phyloP scores from a whole-genome alignment of 352 stramenopile genomes.

The Phytophthora crassamura region DNA sequence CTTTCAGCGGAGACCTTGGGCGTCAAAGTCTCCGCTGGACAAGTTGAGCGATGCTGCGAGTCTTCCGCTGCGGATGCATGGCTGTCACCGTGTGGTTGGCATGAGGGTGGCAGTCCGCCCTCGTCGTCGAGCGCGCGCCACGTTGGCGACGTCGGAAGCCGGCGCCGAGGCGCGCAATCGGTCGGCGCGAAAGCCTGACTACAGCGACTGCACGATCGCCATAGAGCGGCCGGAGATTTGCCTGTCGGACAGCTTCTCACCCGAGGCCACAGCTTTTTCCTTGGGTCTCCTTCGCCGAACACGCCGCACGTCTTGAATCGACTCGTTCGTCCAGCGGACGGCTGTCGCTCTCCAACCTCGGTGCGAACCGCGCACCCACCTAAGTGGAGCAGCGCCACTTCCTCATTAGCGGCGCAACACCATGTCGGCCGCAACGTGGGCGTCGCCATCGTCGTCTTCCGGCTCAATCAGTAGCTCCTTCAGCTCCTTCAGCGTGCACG shows the following conservation, averaged over 20 bases:
- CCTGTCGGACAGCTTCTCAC: slow-evolving; percentile 10
- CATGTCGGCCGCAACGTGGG: slow-evolving; percentile 19
- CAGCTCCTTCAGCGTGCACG: slow-evolving; percentile 27
- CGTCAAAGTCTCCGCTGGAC: too few species aligned
- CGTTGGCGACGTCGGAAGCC: slow-evolving; percentile 20
- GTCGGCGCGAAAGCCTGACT: slow-evolving; percentile 30
- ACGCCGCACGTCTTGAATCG: slow-evolving; percentile 14
- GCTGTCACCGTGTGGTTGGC: too few species aligned
- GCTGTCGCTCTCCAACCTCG: too few species aligned
- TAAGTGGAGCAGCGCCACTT: not conserved
- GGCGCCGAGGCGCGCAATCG: not conserved
- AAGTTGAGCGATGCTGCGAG: not conserved
- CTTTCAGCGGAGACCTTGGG: slow-evolving; percentile 10
- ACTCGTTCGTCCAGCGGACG: slow-evolving; percentile 19
- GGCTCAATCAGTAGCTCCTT: slow-evolving; percentile 13
- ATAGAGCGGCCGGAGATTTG: slow-evolving; percentile 25
- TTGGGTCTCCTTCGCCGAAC: slow-evolving; percentile 8
- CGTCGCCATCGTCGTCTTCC: slow-evolving; percentile 17
- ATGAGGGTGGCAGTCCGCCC: too few species aligned
- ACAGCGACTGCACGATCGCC: slow-evolving; percentile 10
- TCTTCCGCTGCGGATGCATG: too few species aligned
- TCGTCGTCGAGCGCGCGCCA: not conserved
- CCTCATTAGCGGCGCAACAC: not conserved
- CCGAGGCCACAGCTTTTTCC: too few species aligned
- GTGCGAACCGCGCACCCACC: not conserved